A percentile compares a stretch with the other conserved stretches of the same genome.
phyloP scores from a whole-genome alignment of 768 basidiomycete species.

The Kwoniella newhampshirensis region DNA sequence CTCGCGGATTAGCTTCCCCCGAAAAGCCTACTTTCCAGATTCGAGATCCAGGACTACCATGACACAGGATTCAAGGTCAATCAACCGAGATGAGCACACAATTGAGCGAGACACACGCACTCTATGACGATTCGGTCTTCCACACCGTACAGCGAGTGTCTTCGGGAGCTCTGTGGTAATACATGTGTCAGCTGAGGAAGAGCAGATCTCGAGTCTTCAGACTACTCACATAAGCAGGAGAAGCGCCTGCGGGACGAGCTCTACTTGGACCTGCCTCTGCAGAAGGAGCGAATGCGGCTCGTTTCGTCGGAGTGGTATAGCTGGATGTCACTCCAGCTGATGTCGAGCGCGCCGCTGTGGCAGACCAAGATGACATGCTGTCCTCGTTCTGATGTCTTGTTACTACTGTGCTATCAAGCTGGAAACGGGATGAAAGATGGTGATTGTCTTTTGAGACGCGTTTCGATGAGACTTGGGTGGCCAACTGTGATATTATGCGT shows the following conservation, averaged over 20 bases:
- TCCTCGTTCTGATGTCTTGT: too few relatives aligned
- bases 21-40: slow-evolving; percentile 98
- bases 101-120: slow-evolving; percentile 24
- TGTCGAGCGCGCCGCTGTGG: too few relatives aligned
- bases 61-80: not conserved
- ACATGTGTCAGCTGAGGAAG: not conserved
- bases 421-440: too few relatives aligned
- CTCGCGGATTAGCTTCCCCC: slow-evolving; percentile 85
- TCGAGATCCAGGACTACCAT: slow-evolving; percentile 68
- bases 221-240: slow-evolving; percentile 47
- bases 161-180: slow-evolving; percentile 53
- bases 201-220: not conserved
- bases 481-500: too few relatives aligned
- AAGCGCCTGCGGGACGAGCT: slow-evolving; percentile 36
- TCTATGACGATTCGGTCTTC: slow-evolving; percentile 96
- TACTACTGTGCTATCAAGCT: too few relatives aligned
- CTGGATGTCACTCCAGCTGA: not conserved
- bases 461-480: too few relatives aligned
- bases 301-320: slow-evolving; percentile 39
- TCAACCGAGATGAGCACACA: not conserved
- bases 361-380: too few relatives aligned
- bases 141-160: slow-evolving; percentile 93
- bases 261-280: slow-evolving; percentile 45
- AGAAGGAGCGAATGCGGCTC: slow-evolving; percentile 28
- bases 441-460: too few relatives aligned